Conservation (phyloP, 306 rosid species). For the Cicer chorassanicum region DNA sequence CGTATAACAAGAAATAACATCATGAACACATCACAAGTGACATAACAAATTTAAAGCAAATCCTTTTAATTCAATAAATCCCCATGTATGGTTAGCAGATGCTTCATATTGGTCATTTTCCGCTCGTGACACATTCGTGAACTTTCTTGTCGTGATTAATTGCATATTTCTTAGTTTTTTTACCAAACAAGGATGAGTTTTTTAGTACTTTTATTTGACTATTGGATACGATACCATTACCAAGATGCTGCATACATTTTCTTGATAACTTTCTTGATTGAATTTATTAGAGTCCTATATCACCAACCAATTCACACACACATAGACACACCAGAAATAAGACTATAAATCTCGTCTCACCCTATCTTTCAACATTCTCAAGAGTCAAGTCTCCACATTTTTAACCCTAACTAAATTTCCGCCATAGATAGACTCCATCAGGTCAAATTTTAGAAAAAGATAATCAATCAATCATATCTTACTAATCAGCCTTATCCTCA, state of each 20-base stretch:
- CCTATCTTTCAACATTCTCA: conserved; percentile 11
- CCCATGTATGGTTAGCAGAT: not conserved
- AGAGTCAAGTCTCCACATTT: not conserved
- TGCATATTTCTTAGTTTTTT: not conserved
- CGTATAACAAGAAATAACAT: not conserved
- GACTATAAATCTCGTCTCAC: not conserved
- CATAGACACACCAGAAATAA: not conserved
- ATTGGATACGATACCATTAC: not conserved
- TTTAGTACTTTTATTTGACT: not conserved
- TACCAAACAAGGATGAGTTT: not conserved
- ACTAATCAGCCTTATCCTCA: not conserved
- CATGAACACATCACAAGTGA: not conserved
- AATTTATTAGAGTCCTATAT: not conserved
- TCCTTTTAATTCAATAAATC: not conserved
- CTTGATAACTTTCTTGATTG: not conserved
- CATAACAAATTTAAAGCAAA: not conserved
- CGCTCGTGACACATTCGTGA: not conserved
- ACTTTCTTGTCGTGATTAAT: not conserved
- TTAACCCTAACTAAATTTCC: conserved; percentile 18
- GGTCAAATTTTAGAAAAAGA: not conserved
- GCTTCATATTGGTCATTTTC: not conserved
- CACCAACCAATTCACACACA: not conserved
- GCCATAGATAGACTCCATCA: conserved; percentile 22
- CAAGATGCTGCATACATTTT: conserved; percentile 7
- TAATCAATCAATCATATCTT: not conserved